Conservation (phyloP, 2,329 filamentous ascomycete genomes). For the Venturia pyrina region DNA sequence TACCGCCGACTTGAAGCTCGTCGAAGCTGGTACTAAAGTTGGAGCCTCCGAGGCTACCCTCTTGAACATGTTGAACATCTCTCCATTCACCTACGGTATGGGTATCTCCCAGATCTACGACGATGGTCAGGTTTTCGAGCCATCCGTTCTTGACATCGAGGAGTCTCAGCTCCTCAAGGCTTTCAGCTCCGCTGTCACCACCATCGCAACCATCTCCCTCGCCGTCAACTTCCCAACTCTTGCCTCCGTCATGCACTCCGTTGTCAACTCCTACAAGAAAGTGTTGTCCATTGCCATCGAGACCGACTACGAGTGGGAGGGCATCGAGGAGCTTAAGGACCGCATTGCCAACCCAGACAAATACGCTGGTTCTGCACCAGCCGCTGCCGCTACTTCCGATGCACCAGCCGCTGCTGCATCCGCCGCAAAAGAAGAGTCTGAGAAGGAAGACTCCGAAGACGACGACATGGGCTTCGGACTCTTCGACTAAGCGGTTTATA, state of each 20-base stretch:
- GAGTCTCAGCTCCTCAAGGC: constrained; percentile 87
- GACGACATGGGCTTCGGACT: constrained; percentile 46
- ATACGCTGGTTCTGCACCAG: constrained; percentile 76
- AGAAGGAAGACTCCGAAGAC: constrained; percentile 53
- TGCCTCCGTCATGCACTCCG: constrained; percentile 89
- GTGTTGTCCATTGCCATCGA: constrained; percentile 77
- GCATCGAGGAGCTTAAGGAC: constrained; percentile 97
- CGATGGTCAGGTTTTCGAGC: constrained; percentile 83
- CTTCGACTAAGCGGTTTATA: constrained; percentile 36
- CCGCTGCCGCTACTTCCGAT: constrained; percentile 42
- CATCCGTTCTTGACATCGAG: constrained; percentile 81
- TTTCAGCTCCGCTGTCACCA: constrained; percentile 70
- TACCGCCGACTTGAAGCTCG: constrained; percentile 92
- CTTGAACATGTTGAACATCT: constrained; percentile 99
- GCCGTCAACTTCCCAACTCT: constrained; percentile 92
- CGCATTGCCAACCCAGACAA: constrained; percentile 98
- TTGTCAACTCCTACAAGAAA: constrained; percentile 99
- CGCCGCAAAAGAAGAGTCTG: constrained; percentile 45
- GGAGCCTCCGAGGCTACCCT: constrained; percentile 97
- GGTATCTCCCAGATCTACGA: constrained; percentile 95
- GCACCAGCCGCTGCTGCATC: constrained; percentile 26
- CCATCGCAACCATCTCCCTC: constrained; percentile 85
- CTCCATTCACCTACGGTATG: constrained; percentile 99
- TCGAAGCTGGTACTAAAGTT: constrained; percentile 88
- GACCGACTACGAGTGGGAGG: constrained; percentile 89